These are phyloP conservation scores for Lycium barbarum DNA, from an alignment of 257 asterid genomes.

Conservation along the genomic window DNA sequence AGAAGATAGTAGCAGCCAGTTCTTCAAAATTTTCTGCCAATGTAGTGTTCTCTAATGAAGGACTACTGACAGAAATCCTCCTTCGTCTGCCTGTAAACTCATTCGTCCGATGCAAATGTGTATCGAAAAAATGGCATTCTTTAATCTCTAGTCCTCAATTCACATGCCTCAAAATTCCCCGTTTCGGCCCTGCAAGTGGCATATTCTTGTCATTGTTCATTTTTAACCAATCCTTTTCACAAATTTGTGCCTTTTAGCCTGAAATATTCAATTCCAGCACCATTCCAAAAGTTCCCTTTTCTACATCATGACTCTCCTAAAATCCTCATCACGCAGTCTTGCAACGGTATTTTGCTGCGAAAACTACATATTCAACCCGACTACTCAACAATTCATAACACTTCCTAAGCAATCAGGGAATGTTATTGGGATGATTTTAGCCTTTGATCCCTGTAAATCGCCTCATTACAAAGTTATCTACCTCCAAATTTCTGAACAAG, in stretches of 20 bases:
- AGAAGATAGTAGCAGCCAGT: not conserved
- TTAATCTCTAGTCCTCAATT: not conserved
- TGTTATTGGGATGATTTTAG: not conserved
- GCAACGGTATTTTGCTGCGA: not conserved
- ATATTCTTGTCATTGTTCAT: not conserved
- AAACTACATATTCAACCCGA: not conserved
- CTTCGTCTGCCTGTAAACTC: not conserved
- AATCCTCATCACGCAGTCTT: not conserved
- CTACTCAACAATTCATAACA: not conserved
- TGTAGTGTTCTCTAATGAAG: not conserved
- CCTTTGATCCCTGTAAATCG: constrained; percentile 3
- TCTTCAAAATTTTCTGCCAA: not conserved
- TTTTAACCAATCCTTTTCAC: not conserved
- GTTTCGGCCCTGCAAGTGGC: not conserved
- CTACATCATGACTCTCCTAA: not conserved
- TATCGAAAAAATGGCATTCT: not conserved
- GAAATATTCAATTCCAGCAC: not conserved
- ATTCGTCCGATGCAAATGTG: not conserved
- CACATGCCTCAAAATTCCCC: not conserved
- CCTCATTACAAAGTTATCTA: constrained; percentile 42
- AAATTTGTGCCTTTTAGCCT: not conserved
- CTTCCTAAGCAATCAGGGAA: not conserved
- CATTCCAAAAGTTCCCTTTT: not conserved
- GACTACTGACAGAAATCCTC: constrained; percentile 10
- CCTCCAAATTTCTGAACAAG: constrained; percentile 30